Conservation (phyloP, 805 yeast genomes). For the Maudiozyma serrabonitensis region DNA sequence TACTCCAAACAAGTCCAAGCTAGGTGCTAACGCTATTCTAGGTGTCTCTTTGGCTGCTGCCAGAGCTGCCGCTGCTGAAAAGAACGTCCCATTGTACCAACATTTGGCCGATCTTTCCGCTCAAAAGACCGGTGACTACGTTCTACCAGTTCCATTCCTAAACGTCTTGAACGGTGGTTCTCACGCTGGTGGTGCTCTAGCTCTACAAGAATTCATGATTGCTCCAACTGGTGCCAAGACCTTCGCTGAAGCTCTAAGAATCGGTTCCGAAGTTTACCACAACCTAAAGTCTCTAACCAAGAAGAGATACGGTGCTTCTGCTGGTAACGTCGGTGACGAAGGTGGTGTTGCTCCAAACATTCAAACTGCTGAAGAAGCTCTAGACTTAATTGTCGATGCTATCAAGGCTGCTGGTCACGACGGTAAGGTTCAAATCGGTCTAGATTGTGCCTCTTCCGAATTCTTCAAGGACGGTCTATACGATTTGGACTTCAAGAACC, state of each 20-base stretch:
- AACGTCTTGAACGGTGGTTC: constrained; percentile 99
- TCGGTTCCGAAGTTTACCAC: constrained; percentile 98
- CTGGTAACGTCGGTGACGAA: constrained; percentile 99
- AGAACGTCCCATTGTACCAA: constrained; percentile 84
- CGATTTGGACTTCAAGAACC: constrained; percentile 98
- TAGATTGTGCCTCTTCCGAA: constrained; percentile 96
- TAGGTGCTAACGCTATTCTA: constrained; percentile 97
- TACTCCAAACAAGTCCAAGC: constrained; percentile 92
- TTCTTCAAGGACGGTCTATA: constrained; percentile 94
- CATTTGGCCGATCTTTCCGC: constrained; percentile 79
- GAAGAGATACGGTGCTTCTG: constrained; percentile 93
- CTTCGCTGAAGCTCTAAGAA: constrained; percentile 93
- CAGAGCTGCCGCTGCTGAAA: constrained; percentile 96
- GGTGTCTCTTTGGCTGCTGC: constrained; percentile 98
- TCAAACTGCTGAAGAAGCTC: constrained; percentile 91
- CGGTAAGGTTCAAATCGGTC: constrained; percentile 84
- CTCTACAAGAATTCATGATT: constrained; percentile 99
- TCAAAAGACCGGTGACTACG: constrained; percentile 66
- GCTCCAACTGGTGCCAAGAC: constrained; percentile 87
- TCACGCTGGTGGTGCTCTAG: constrained; percentile 99
- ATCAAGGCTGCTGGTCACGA: constrained; percentile 92
- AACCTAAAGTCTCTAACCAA: constrained; percentile 84
- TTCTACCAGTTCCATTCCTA: constrained; percentile 98
- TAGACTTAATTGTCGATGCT: constrained; percentile 84
- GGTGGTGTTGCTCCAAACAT: constrained; percentile 99